Evolutionary conservation across 176 grass and related monocot species (phyloP).

Genomic region (Elymus sibiricus): DNA sequence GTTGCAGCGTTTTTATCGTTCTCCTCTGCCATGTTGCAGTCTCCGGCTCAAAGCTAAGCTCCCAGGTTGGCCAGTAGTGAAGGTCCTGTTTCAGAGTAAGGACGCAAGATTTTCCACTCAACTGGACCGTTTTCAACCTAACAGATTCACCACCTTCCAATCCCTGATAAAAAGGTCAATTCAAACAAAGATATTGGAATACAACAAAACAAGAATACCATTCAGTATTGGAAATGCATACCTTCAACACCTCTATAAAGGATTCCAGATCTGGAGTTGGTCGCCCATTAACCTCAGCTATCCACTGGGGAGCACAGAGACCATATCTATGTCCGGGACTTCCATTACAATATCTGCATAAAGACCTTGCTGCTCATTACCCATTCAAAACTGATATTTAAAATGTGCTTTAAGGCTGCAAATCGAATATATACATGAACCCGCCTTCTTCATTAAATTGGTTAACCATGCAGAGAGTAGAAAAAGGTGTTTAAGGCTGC

Average conservation of each 20-base stretch:
- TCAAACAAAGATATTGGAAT: neutral
- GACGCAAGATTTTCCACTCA: conserved; percentile 86
- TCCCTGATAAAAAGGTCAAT: conserved; percentile 35
- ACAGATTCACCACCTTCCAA: conserved; percentile 86
- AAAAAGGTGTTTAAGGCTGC: too few relatives aligned
- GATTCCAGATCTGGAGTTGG: conserved; percentile 80
- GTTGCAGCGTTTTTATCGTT: conserved; percentile 76
- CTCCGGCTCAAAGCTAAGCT: conserved; percentile 83
- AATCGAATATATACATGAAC: neutral
- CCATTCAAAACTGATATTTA: neutral
- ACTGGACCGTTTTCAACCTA: conserved; percentile 79
- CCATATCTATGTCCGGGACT: conserved; percentile 96
- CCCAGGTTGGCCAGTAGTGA: conserved; percentile 98
- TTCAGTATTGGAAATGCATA: conserved; percentile 27
- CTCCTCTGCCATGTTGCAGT: conserved; percentile 75
- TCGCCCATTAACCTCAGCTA: conserved; percentile 85
- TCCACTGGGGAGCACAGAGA: conserved; percentile 96
- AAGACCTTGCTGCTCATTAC: conserved; percentile 11
- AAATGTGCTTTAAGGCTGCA: neutral
- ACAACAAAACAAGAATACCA: neutral
- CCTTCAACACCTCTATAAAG: conserved; percentile 85
- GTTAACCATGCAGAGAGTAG: too few relatives aligned
- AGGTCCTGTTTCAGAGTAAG: conserved; percentile 92
- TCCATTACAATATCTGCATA: conserved; percentile 87
- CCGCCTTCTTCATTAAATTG: too few relatives aligned